Evolutionary conservation across 2,329 filamentous ascomycete species (phyloP).

Genomic region (Penicillium psychrosexuale): DNA sequence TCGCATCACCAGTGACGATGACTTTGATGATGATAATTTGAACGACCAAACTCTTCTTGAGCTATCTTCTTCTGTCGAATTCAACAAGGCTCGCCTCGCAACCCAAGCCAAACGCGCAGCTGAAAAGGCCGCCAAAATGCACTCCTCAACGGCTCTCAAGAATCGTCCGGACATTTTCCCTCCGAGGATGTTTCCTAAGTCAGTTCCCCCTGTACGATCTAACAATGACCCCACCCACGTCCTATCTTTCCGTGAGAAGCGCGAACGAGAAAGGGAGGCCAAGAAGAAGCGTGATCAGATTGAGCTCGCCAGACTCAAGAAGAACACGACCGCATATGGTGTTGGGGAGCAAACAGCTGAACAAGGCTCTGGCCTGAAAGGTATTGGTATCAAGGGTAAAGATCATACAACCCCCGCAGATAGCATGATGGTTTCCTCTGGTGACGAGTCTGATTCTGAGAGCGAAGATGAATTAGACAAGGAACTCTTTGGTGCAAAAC

Average conservation of each 20-base stretch:
- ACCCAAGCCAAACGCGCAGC: slow-evolving; percentile 30
- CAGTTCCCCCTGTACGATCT: slow-evolving; percentile 23
- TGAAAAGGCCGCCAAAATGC: slow-evolving; percentile 23
- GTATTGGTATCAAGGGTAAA: slow-evolving; percentile 71
- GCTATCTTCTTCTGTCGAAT: slow-evolving; percentile 42
- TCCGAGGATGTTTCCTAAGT: slow-evolving; percentile 24
- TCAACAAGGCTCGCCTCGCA: slow-evolving; percentile 40
- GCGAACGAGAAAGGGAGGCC: slow-evolving; percentile 71
- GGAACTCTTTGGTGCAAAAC: slow-evolving; percentile 58
- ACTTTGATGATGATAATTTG: slow-evolving; percentile 40
- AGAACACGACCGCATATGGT: slow-evolving; percentile 48
- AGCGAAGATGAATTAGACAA: slow-evolving; percentile 73
- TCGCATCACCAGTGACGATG: slow-evolving; percentile 35
- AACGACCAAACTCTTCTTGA: slow-evolving; percentile 42
- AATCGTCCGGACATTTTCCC: slow-evolving; percentile 22
- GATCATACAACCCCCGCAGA: slow-evolving; percentile 69
- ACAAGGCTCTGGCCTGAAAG: slow-evolving; percentile 73
- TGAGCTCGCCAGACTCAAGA: slow-evolving; percentile 67
- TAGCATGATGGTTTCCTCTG: slow-evolving; percentile 82
- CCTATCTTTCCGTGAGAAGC: slow-evolving; percentile 66
- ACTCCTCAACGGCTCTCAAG: slow-evolving; percentile 11
- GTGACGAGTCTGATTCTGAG: slow-evolving; percentile 64
- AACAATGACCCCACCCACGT: slow-evolving; percentile 38
- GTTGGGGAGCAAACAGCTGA: slow-evolving; percentile 59
- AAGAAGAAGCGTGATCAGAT: slow-evolving; percentile 69